A percentile compares a stretch with the other conserved stretches of the same genome.
Conservation (phyloP, 257 asterid species). For the Scutellaria barbata region DNA sequence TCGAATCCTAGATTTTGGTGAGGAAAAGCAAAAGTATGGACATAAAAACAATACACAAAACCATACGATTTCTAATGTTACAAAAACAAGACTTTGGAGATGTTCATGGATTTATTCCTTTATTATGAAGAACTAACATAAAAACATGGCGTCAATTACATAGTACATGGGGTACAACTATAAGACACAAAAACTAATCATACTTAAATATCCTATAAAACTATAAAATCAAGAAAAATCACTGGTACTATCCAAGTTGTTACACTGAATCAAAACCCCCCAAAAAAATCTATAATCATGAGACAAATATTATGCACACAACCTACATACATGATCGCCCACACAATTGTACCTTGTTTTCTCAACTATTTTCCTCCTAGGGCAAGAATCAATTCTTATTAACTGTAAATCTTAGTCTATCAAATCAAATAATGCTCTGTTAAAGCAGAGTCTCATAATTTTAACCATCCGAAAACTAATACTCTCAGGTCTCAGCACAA, state of each 20-base stretch:
- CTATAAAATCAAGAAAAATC: background rate
- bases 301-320: too few species aligned
- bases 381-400: background rate
- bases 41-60: background rate
- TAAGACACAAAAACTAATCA: background rate
- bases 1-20: constrained; percentile 2
- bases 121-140: background rate
- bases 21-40: background rate
- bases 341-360: background rate
- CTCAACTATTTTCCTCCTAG: background rate
- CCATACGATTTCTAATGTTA: background rate
- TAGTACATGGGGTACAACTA: background rate
- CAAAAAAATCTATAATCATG: background rate
- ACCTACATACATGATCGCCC: background rate
- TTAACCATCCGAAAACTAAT: constrained; percentile 4
- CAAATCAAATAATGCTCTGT: constrained; percentile 22
- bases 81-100: background rate
- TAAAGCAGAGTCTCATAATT: constrained; percentile 24
- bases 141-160: background rate
- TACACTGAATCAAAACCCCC: constrained; percentile 3
- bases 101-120: constrained; percentile 20
- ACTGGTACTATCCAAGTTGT: background rate
- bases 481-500: constrained; percentile 22
- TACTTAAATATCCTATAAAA: background rate
- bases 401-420: constrained; percentile 12